A percentile compares a stretch with the other conserved stretches of the same genome.
Evolutionary conservation across 331 rosid species (phyloP).

Genomic region (Quercus tomentella): DNA sequence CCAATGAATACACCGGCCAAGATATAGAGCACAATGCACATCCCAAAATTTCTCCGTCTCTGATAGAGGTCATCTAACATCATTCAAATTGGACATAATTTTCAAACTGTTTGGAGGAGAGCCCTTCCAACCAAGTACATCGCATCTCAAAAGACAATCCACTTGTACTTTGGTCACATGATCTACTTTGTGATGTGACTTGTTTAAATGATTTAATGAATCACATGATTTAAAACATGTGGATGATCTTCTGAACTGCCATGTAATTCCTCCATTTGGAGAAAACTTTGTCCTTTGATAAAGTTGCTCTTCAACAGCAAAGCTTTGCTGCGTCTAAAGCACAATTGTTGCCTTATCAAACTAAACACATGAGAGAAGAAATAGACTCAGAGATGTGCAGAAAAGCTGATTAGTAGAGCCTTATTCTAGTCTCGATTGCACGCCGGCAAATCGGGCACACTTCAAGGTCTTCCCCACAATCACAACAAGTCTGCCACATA

Average conservation of each 20-base stretch:
- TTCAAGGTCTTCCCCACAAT: slow-evolving; percentile 68
- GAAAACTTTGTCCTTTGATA: too few species aligned
- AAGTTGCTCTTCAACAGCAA: not conserved
- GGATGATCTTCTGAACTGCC: too few species aligned
- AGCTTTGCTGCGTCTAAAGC: not conserved
- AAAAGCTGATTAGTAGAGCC: slow-evolving; percentile 48
- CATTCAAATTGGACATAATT: not conserved
- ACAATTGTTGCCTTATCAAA: not conserved
- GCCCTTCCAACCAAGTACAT: too few species aligned
- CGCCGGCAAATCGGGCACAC: slow-evolving; percentile 80
- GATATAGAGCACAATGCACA: slow-evolving; percentile 15
- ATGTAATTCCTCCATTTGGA: too few species aligned
- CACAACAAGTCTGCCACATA: slow-evolving; percentile 71
- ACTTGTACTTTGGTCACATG: too few species aligned
- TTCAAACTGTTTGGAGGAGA: too few species aligned
- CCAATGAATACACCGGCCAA: not conserved
- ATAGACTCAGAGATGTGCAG: not conserved
- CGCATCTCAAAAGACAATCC: too few species aligned
- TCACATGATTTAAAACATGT: too few species aligned
- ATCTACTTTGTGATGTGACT: too few species aligned
- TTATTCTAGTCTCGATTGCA: slow-evolving; percentile 57
- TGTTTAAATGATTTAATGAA: too few species aligned
- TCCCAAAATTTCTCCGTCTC: not conserved
- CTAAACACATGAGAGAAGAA: not conserved
- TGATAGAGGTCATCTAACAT: too few species aligned